A percentile compares a stretch with the other conserved stretches of the same genome.
These are phyloP conservation scores for Draba incana DNA, from an alignment of 345 rosid species.

Conservation along the genomic window DNA sequence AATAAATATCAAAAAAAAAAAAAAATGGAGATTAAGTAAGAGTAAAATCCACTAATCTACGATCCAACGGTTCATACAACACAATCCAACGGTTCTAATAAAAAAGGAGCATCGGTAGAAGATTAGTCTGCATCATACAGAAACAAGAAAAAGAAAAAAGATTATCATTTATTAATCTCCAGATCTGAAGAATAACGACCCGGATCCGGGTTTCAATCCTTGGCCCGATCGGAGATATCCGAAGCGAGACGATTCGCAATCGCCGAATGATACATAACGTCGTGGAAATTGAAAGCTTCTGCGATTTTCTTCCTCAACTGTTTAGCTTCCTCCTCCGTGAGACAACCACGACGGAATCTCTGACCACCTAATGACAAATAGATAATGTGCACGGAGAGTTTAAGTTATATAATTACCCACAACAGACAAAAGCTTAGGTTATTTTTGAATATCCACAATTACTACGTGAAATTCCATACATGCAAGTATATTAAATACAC, in stretches of 20 bases:
- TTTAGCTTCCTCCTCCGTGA: slow-evolving; percentile 76
- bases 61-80: slow-evolving; percentile 31
- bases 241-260: slow-evolving; percentile 75
- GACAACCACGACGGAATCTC: slow-evolving; percentile 49
- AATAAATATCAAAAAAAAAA: too few relatives aligned
- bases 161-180: slow-evolving; percentile 4
- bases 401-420: not conserved
- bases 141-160: not conserved
- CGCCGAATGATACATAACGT: slow-evolving; percentile 80
- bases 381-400: too few relatives aligned
- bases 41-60: too few relatives aligned
- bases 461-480: slow-evolving; percentile 1
- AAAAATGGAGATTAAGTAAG: too few relatives aligned
- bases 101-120: slow-evolving; percentile 37
- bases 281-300: slow-evolving; percentile 60
- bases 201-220: slow-evolving; percentile 28
- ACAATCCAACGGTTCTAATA: slow-evolving; percentile 42
- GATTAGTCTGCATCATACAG: slow-evolving; percentile 17
- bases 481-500: not conserved
- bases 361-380: too few relatives aligned
- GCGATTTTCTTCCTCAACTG: slow-evolving; percentile 57
- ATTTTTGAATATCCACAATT: not conserved
- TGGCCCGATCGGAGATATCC: slow-evolving; percentile 45
- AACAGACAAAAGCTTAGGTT: not conserved
- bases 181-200: slow-evolving; percentile 23